Evolutionary conservation across 345 rosid genomes (phyloP).

Genomic region (Pseudoturritis turrita): DNA sequence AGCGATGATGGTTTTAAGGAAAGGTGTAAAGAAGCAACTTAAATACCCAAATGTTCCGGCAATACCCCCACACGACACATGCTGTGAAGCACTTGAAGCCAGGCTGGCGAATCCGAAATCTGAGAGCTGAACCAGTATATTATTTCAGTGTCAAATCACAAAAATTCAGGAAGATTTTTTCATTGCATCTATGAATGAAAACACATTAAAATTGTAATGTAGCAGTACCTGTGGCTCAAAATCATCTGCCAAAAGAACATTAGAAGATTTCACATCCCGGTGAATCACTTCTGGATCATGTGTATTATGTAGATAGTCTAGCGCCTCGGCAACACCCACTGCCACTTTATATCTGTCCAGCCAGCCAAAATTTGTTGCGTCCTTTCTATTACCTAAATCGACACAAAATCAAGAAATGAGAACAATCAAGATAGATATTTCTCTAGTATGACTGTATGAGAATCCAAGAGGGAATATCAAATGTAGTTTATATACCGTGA

Average conservation of each 20-base stretch:
- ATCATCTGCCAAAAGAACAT: slow-evolving; percentile 85
- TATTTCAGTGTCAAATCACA: slow-evolving; percentile 15
- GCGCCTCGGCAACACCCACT: slow-evolving; percentile 82
- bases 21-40: neutral
- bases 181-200: neutral
- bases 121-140: slow-evolving; percentile 58
- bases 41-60: slow-evolving; percentile 93
- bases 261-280: slow-evolving; percentile 93
- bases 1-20: neutral
- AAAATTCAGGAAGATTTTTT: neutral
- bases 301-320: slow-evolving; percentile 71
- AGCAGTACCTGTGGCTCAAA: slow-evolving; percentile 81
- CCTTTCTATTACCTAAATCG: slow-evolving; percentile 66
- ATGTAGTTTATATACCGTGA: slow-evolving; percentile 47
- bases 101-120: slow-evolving; percentile 93
- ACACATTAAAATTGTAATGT: neutral
- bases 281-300: slow-evolving; percentile 76
- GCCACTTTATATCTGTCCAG: slow-evolving; percentile 81
- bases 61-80: slow-evolving; percentile 52
- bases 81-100: slow-evolving; percentile 48
- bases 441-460: neutral
- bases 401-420: slow-evolving; percentile 18
- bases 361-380: slow-evolving; percentile 62
- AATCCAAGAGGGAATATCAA: slow-evolving; percentile 22
- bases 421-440: slow-evolving; percentile 11